A percentile compares a stretch with the other conserved stretches of the same genome.
Evolutionary conservation across 768 basidiomycete genomes (phyloP).

Genomic region (Boletellus ananas): DNA sequence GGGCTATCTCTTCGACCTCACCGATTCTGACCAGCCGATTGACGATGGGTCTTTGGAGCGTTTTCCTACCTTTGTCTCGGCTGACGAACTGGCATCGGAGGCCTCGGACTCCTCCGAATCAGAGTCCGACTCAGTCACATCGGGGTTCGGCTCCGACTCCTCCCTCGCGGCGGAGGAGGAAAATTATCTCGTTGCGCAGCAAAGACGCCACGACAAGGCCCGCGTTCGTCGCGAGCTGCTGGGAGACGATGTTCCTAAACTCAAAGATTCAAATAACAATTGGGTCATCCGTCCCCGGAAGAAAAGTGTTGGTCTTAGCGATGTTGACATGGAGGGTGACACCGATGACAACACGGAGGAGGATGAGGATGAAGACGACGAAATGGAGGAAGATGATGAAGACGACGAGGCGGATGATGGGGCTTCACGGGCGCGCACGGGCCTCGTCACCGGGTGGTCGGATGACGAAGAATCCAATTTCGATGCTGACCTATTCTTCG

Average conservation of each 20-base stretch:
- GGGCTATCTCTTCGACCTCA: conserved; percentile 12
- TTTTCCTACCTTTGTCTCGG: conserved; percentile 69
- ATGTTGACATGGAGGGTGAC: conserved; percentile 63
- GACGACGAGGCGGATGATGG: conserved; percentile 47
- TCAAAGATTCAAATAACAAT: conserved; percentile 41
- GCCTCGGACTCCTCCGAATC: conserved; percentile 45
- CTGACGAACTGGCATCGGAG: conserved; percentile 51
- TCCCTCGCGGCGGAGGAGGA: conserved; percentile 62
- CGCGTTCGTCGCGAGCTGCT: conserved; percentile 59
- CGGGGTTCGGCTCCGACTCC: conserved; percentile 50
- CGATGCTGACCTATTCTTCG: conserved; percentile 83
- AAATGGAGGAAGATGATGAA: conserved; percentile 38
- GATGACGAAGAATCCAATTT: conserved; percentile 75
- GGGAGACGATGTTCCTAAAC: conserved; percentile 47
- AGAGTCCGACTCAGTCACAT: conserved; percentile 30
- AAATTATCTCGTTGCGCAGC: conserved; percentile 51
- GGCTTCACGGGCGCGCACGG: conserved; percentile 46
- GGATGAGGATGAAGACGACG: conserved; percentile 49
- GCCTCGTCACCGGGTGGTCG: conserved; percentile 73
- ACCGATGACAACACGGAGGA: conserved; percentile 55
- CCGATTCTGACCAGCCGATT: conserved; percentile 32
- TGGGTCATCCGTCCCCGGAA: conserved; percentile 73
- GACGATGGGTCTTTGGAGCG: conserved; percentile 34
- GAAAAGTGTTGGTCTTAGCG: conserved; percentile 62
- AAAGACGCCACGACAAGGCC: conserved; percentile 44